These are phyloP conservation scores for Castanospermum australe DNA, from an alignment of 306 rosid genomes.

Conservation along the genomic window DNA sequence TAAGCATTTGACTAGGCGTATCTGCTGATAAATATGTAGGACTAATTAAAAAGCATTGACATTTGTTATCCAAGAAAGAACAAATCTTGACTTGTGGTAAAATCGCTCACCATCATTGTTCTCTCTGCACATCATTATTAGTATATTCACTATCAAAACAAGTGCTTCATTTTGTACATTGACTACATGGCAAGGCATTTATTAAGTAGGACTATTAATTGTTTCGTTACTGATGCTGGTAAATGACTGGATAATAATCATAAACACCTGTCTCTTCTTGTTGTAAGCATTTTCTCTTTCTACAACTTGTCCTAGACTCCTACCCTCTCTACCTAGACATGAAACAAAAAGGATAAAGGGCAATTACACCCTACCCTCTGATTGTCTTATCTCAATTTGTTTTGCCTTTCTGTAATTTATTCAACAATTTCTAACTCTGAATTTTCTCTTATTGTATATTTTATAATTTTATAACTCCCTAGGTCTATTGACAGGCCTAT, in stretches of 20 bases:
- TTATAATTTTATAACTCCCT: neutral
- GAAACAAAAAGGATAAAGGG: neutral
- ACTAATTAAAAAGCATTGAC: neutral
- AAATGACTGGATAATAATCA: neutral
- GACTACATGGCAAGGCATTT: neutral
- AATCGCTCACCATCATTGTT: too few species aligned
- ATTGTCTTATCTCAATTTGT: neutral
- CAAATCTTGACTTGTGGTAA: neutral
- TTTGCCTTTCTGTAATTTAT: neutral
- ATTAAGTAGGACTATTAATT: neutral
- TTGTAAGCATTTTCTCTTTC: neutral
- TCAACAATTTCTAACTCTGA: neutral
- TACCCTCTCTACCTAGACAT: neutral
- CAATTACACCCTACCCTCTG: neutral
- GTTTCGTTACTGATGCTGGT: neutral
- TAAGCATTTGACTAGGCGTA: neutral
- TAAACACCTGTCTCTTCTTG: neutral
- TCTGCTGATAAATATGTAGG: neutral
- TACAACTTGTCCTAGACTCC: neutral
- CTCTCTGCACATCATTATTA: neutral
- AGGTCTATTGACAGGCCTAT: neutral
- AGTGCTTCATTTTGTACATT: neutral
- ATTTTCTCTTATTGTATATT: neutral
- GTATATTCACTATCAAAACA: neutral
- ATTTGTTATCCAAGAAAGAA: too few species aligned